A percentile compares a stretch with the other conserved stretches of the same genome.
These are phyloP conservation scores for Dendryphion nanum DNA, from an alignment of 2,329 filamentous ascomycete genomes.

Conservation along the genomic window DNA sequence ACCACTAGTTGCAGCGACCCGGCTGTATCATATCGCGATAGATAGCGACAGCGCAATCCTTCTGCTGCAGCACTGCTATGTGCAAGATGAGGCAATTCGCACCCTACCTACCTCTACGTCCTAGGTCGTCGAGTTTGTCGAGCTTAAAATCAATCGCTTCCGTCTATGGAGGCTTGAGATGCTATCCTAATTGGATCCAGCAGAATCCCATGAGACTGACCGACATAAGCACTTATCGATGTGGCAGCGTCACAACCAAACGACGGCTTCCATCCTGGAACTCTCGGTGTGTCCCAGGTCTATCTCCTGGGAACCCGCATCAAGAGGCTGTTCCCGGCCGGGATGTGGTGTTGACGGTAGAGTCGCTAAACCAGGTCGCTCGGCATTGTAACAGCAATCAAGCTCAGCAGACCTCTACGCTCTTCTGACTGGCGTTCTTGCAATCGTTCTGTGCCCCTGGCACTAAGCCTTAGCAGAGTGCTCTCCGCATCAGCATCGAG, in stretches of 20 bases:
- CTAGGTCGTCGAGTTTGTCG: not conserved
- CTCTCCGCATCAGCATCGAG: not conserved
- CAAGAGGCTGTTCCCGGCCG: constrained; percentile 11
- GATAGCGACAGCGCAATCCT: not conserved
- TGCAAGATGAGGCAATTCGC: not conserved
- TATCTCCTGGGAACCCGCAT: constrained; percentile 15
- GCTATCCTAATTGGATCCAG: too few species aligned
- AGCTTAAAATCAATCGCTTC: constrained; percentile 1
- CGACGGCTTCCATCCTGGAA: constrained; percentile 26
- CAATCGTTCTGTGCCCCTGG: not conserved
- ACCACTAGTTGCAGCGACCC: not conserved
- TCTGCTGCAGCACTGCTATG: too few species aligned
- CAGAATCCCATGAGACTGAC: not conserved
- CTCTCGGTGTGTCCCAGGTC: constrained; percentile 13
- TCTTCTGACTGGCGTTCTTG: not conserved
- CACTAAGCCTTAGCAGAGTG: not conserved
- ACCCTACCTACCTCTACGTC: not conserved
- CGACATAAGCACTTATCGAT: constrained; percentile 24
- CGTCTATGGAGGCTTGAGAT: not conserved
- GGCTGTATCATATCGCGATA: too few species aligned
- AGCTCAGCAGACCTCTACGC: not conserved
- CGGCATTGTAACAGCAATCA: not conserved
- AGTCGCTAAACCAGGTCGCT: not conserved
- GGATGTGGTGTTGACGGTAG: constrained; percentile 10
- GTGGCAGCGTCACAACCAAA: constrained; percentile 25